phyloP scores from a whole-genome alignment of 2,329 filamentous ascomycete species.

The Penicillium sp. region DNA sequence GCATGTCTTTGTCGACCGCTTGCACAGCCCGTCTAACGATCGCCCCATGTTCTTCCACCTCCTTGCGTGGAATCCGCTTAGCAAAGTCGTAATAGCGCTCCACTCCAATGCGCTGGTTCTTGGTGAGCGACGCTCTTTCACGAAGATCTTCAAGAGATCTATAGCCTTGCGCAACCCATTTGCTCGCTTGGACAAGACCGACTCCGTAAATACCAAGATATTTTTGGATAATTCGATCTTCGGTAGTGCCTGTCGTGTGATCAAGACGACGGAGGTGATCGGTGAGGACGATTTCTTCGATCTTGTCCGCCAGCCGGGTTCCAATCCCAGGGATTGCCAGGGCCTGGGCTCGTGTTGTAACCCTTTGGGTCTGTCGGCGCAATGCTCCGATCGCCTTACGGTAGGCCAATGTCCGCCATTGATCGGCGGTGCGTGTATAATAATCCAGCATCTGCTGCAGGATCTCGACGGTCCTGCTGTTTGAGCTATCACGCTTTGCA shows the following conservation, averaged over 20 bases:
- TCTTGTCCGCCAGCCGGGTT: slow-evolving; percentile 71
- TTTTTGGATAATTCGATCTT: slow-evolving; percentile 62
- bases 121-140: slow-evolving; percentile 60
- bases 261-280: slow-evolving; percentile 70
- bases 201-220: slow-evolving; percentile 81
- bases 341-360: slow-evolving; percentile 70
- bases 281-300: slow-evolving; percentile 82
- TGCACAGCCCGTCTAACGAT: slow-evolving; percentile 61
- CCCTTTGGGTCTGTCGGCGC: slow-evolving; percentile 61
- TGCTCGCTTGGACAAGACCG: slow-evolving; percentile 66
- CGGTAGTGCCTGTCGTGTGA: slow-evolving; percentile 64
- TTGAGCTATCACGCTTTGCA: slow-evolving; percentile 60
- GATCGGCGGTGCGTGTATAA: slow-evolving; percentile 71
- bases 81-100: slow-evolving; percentile 79
- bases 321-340: slow-evolving; percentile 67
- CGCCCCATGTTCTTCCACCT: slow-evolving; percentile 68
- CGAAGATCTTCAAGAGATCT: slow-evolving; percentile 70
- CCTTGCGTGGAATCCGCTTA: slow-evolving; percentile 70
- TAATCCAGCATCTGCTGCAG: slow-evolving; percentile 76
- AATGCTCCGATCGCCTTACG: slow-evolving; percentile 74
- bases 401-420: slow-evolving; percentile 74
- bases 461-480: slow-evolving; percentile 70
- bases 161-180: slow-evolving; percentile 74
- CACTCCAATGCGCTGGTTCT: slow-evolving; percentile 71
- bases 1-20: slow-evolving; percentile 60